Base-by-base conservation (phyloP, 768 basidiomycete species). In the Steccherinum ochraceum region DNA sequence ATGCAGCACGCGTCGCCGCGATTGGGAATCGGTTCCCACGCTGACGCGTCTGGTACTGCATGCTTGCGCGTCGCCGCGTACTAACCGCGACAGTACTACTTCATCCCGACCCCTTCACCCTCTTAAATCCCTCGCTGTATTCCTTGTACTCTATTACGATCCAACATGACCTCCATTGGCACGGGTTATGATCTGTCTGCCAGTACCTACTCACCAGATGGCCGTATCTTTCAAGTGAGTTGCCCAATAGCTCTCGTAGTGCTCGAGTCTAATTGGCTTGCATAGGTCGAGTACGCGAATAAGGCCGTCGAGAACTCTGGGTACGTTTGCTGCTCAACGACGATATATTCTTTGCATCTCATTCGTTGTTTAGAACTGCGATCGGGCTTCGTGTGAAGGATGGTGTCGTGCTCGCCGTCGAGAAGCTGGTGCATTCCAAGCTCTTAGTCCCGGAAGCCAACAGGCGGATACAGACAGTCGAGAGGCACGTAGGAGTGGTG, bases 231-330 rank as follows among this genome's bases (percentile, higher is more conserved):
- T 66, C 96, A 99, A 81, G 94, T 92, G 24, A 47, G 72, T 52
- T 21, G 41, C 11, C 30, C 44, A 5, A 5, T 19, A 19, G 10
- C n/a, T 43, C 10, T 43, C 21, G 21, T 10, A n/a, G 45, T 24
- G n/a, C 40, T n/a, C 24, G 23, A 40, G 16, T 5, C 21, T 54
- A 11, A 48, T 18, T 11, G 12, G 26, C n/a, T 19, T 44, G 10
- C 23, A n/a, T 58, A 95, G 93, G 88, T 98, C 67, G 95, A 98
- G 72, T 98, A 98, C 62, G 96, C 96, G 49, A 87, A 84, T 72
- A 98, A 99, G 70, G 95, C 96, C 12, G 96, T 98, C 55, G 96
- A 99, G 72, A 95, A 96, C 72, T 92, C 95, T 39, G 96, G 96
- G 89, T 93, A 67, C 54, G 78, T 61, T 1, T n/a, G n/a, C n/a